Evolutionary conservation across 1,284 basidiomycete species (phyloP).

Genomic region (Fomitiporia mediterranea): DNA sequence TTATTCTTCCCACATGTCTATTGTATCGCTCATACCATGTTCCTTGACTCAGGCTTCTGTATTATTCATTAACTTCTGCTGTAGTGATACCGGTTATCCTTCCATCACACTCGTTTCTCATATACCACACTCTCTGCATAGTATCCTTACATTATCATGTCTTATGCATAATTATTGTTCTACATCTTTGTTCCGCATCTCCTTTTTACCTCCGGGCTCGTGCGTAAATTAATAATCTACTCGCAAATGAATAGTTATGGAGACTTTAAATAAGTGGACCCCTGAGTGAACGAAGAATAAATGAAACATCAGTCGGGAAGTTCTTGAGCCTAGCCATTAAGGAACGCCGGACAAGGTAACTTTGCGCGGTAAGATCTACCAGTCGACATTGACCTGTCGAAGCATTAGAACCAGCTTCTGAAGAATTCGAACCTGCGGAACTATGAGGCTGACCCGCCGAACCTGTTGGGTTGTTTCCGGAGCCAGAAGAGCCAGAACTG

Average conservation of each 20-base stretch:
- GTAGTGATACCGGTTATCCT: slow-evolving; percentile 18
- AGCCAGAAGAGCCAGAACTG: neutral
- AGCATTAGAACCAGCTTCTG: neutral
- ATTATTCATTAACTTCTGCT: slow-evolving; percentile 2
- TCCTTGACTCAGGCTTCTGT: slow-evolving; percentile 4
- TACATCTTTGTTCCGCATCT: slow-evolving; percentile 1
- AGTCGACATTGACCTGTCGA: slow-evolving; percentile 5
- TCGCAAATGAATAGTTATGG: neutral
- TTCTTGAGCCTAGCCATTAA: neutral
- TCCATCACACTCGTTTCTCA: neutral
- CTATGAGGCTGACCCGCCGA: neutral
- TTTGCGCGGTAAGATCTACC: neutral
- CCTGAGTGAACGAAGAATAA: slow-evolving; percentile 3
- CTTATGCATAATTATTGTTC: slow-evolving; percentile 13
- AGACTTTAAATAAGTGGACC: neutral
- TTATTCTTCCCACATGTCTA: slow-evolving; percentile 1
- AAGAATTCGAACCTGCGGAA: neutral
- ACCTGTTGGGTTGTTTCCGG: neutral
- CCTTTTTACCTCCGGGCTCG: neutral
- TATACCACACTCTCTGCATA: neutral
- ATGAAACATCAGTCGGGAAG: neutral
- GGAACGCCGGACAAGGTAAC: slow-evolving; percentile 1
- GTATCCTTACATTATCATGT: slow-evolving; percentile 3
- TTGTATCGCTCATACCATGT: slow-evolving; percentile 4
- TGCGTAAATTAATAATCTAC: slow-evolving; percentile 2